Base-by-base conservation (phyloP, 192 early-diverging fungal species). In the Gaertneriomyces semiglobifer region DNA sequence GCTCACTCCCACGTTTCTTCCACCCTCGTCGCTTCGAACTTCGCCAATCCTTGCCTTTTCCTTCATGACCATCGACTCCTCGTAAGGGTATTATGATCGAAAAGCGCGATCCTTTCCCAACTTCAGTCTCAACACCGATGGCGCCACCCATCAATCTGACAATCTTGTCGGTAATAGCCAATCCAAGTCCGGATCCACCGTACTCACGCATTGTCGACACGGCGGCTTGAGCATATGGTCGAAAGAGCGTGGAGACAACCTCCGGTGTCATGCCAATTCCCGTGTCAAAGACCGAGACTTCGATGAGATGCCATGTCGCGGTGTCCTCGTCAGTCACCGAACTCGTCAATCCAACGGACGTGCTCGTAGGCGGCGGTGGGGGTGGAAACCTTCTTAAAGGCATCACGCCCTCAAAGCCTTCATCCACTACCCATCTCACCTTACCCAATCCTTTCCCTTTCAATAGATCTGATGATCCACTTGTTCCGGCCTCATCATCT, bases 121-220 rank as follows among this genome's bases (percentile, higher is more conserved):
- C 19, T 16, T 14, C 50, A 6, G 64, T 12, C 16, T 62, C 58
- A 47, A 44, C 62, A 7, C 18, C 53, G 20, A 72, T 57, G 3
- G n/a, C 39, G 16, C 71, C 71, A 10, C 65, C 65, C 71, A 72
- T 72, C 14, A 67, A 50, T 44, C 18, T 41, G 4, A 50, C 53
- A 44, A 72, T 59, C 51, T 62, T 9, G 10, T 72, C 43, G 40
- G 64, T 68, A 16, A 72, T 67, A 9, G 63, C 58, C 11, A 72
- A 42, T 6, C 71, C 71, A 4, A 72, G 71, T 1, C 71, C 71
- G 54, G 25, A 51, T 5, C 71, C 71, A 20, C 71, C 71, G 59
- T 67, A 66, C 44, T 72, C 71, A 20, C 71, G 71, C 8, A 18
- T 38, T 3, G 51, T 63, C 48, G 57, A 54, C 6, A 58, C 45